phyloP scores from a whole-genome alignment of 2,329 filamentous ascomycete species.

The Fusarium sarcochroum region DNA sequence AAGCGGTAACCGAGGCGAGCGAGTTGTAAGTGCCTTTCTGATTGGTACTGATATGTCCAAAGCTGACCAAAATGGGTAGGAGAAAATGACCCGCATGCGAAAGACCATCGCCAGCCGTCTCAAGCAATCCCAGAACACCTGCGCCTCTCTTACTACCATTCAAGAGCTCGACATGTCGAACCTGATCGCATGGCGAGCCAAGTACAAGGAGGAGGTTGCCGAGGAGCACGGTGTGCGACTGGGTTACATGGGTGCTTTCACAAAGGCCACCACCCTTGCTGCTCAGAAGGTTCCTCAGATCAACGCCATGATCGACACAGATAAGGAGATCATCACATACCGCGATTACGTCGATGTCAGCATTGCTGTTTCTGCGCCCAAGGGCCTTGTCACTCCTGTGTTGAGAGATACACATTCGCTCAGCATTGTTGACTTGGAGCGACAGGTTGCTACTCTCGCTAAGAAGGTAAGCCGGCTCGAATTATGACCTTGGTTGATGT shows the following conservation, averaged over 20 bases:
- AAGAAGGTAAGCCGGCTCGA: constrained; percentile 67
- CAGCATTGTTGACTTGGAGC: constrained; percentile 55
- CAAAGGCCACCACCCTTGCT: constrained; percentile 78
- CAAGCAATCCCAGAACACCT: constrained; percentile 76
- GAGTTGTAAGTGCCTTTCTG: constrained; percentile 32
- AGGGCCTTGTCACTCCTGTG: constrained; percentile 81
- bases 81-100: constrained; percentile 74
- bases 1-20: constrained; percentile 32
- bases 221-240: constrained; percentile 58
- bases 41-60: neutral
- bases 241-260: constrained; percentile 81
- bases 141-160: constrained; percentile 77
- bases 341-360: constrained; percentile 81
- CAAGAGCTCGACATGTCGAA: constrained; percentile 67
- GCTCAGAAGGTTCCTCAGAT: constrained; percentile 78
- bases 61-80: constrained; percentile 33
- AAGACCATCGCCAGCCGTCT: constrained; percentile 80
- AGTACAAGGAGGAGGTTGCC: constrained; percentile 70
- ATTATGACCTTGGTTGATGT: no score
- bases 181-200: constrained; percentile 73
- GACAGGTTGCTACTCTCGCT: constrained; percentile 75
- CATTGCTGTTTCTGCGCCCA: constrained; percentile 79
- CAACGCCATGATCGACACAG: constrained; percentile 72
- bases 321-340: constrained; percentile 68
- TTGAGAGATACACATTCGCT: constrained; percentile 74